Base-by-base conservation (phyloP, 2,329 filamentous ascomycete species). In the Penicillium sp. region DNA sequence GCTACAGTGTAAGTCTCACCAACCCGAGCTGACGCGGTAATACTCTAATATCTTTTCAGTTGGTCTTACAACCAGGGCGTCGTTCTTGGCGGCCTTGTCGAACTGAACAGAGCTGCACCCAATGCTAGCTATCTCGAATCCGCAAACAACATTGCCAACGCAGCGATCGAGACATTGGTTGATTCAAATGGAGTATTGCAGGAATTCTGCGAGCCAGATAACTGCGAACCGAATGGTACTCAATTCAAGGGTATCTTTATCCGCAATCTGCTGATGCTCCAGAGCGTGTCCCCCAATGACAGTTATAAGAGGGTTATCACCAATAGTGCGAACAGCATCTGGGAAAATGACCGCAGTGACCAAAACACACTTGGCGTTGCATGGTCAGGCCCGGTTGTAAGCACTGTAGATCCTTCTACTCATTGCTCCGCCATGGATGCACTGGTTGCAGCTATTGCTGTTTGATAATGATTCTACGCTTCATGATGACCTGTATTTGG, bases 161-260 rank as follows among this genome's bases (percentile, higher is more conserved):
- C 82, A 0, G 81, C 81, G 14, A 81, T 85, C 54, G 61, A 65
- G 11, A 60, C 73, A 23, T 67, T 84, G 5, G 67, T 77, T 4
- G 76, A 80, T 56, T 54, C 69, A 0, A 69, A 78, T 50, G 77
- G 79, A 11, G 75, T 86, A 25, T 71, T 87, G 1, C 77, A 77
- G 55, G 83, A 86, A 55, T 59, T 68, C 22, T 85, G 83, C 60
- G 83, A 86, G 61, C 77, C 79, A 1, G 47, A 57, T 33, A 67
- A 75, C 55, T 82, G 78, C 51, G 77, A 75, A 11, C 81, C 61
- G 3, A 61, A 86, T 56, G 81, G 78, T 1, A 78, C 82, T 31
- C 85, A 89, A 65, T 91, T 90, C 79, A 90, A 91, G 71, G 88
- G 88, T 3, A 77, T 90, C 33, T 89, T 90, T 59, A 78, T 83